phyloP scores from a whole-genome alignment of 2,329 filamentous ascomycete genomes.

The Fusarium protoensiforme region DNA sequence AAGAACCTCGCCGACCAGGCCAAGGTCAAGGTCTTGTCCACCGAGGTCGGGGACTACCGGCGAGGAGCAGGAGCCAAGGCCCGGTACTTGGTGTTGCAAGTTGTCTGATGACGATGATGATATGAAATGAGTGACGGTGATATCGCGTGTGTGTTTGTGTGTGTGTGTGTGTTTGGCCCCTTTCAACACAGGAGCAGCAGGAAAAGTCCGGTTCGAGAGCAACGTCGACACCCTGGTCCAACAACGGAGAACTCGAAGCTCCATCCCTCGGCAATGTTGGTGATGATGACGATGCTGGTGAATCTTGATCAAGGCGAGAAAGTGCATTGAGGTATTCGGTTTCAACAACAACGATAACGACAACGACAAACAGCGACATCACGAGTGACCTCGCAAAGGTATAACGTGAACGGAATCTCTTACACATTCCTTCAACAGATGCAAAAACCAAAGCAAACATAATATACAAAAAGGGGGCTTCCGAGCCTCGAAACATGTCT shows the following conservation, averaged over 20 bases:
- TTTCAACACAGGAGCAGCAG: conserved; percentile 15
- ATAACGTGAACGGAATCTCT: conserved; percentile 15
- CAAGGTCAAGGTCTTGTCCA: conserved; percentile 43
- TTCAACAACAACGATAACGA: conserved; percentile 4
- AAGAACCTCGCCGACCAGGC: conserved; percentile 39
- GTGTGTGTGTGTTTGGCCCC: conserved; percentile 4
- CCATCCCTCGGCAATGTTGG: background rate
- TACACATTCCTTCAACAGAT: conserved; percentile 33
- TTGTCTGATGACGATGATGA: conserved; percentile 7
- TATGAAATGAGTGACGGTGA: conserved; percentile 20
- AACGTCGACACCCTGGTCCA: conserved; percentile 1
- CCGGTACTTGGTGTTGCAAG: conserved; percentile 46
- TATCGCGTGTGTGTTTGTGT: conserved; percentile 9
- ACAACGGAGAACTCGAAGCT: background rate
- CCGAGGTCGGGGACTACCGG: conserved; percentile 47
- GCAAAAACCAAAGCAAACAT: background rate
- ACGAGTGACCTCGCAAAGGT: conserved; percentile 8
- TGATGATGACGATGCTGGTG: conserved; percentile 24
- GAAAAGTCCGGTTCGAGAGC: background rate
- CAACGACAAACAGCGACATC: background rate
- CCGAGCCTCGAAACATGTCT: background rate
- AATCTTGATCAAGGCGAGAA: conserved; percentile 19
- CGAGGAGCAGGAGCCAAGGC: conserved; percentile 45
- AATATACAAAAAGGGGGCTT: conserved; percentile 21
- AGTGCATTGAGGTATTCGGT: conserved; percentile 19